phyloP scores from a whole-genome alignment of 768 basidiomycete species.

The Russula abietina region DNA sequence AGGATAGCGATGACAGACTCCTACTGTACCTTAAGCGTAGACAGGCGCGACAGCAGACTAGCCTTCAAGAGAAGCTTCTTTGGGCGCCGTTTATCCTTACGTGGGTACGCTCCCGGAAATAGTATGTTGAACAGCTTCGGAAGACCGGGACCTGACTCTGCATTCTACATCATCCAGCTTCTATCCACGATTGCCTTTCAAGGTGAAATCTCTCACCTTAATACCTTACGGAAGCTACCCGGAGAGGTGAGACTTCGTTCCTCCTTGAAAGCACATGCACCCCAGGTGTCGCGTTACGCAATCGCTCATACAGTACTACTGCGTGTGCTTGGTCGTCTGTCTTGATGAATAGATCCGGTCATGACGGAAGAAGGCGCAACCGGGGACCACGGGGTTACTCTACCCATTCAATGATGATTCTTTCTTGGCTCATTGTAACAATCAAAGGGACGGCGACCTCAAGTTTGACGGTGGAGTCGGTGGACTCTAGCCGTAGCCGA shows the following conservation, averaged over 20 bases:
- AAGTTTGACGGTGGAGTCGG: neutral
- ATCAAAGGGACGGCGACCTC: neutral
- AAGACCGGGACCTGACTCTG: neutral
- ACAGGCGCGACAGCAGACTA: neutral
- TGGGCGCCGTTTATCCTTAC: neutral
- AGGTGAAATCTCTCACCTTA: neutral
- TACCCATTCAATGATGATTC: neutral
- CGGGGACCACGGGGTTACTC: neutral
- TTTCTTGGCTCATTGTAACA: neutral
- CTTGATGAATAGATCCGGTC: neutral
- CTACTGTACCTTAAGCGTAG: neutral
- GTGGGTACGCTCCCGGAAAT: slow-evolving; percentile 1
- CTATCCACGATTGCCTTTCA: neutral
- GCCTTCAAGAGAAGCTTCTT: neutral
- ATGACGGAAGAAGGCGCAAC: neutral
- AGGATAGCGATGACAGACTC: neutral
- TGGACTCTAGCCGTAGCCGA: neutral
- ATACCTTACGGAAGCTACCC: neutral
- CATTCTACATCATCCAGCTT: neutral
- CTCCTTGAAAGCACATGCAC: neutral
- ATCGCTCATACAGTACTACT: neutral
- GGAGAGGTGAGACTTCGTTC: neutral
- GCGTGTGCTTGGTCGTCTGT: neutral
- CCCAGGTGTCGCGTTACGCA: neutral
- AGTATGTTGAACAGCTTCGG: neutral